These are phyloP conservation scores for Spencermartinsiella ligniputridi DNA, from an alignment of 1,139 yeast genomes.

Conservation along the genomic window DNA sequence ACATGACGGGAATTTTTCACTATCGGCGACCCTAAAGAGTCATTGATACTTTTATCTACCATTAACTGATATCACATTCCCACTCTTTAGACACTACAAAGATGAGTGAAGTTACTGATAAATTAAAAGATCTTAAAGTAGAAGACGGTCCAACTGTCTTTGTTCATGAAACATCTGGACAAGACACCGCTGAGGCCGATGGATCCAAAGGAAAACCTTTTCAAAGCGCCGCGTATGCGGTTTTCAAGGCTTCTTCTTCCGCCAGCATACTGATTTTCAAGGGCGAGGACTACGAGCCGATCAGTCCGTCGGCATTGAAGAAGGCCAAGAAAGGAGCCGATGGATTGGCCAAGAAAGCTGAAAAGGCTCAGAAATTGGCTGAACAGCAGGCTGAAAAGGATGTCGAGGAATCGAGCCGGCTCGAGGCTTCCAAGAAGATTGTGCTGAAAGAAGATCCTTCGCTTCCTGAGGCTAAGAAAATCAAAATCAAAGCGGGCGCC, in stretches of 20 bases:
- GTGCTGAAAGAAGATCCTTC: conserved; percentile 66
- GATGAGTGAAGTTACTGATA: not conserved
- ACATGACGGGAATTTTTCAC: too few species aligned
- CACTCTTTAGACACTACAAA: not conserved
- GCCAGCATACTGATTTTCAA: conserved; percentile 64
- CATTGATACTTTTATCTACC: not conserved
- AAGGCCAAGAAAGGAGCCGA: conserved; percentile 97
- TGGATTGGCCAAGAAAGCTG: conserved; percentile 82
- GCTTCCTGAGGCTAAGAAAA: conserved; percentile 62
- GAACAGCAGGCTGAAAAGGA: conserved; percentile 57
- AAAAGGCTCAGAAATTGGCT: conserved; percentile 66
- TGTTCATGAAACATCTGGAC: conserved; percentile 70
- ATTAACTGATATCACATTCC: not conserved
- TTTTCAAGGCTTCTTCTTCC: conserved; percentile 47
- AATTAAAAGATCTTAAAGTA: not conserved
- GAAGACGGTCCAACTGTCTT: conserved; percentile 36
- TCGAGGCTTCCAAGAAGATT: conserved; percentile 71
- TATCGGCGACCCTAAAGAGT: too few species aligned
- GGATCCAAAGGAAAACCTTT: conserved; percentile 72
- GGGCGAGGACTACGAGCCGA: conserved; percentile 64
- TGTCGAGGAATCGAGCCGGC: conserved; percentile 61
- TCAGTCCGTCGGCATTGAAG: conserved; percentile 89
- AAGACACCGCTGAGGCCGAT: conserved; percentile 47
- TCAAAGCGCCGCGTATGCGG: conserved; percentile 80
- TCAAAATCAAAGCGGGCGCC: conserved; percentile 58